Evolutionary conservation across 306 rosid species (phyloP), one percentile per base, ranked within the genome.

Genomic region (Mimosa bimucronata): DNA sequence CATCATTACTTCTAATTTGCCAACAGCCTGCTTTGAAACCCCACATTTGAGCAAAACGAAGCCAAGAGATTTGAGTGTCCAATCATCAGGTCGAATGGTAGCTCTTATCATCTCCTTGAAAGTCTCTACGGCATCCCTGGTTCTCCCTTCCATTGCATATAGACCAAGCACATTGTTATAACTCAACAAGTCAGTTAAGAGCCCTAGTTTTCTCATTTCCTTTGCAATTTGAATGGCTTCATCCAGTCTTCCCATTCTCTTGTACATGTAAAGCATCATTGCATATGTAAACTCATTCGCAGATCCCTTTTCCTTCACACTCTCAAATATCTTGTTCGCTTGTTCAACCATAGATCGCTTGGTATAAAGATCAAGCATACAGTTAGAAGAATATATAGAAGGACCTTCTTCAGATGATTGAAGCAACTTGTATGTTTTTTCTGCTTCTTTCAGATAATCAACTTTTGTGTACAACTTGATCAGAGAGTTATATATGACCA

Each of bases 271-370:
- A 76, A 94, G 71, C 95, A 94, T 92, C 97, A 88, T 92, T 29
- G 97, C 88, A 64, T 62, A 89, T n/a, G 98, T 85, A 69, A 91
- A 94, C 84, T 92, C 98, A 68, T 92, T 94, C 28, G 95, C 98
- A 58, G 79, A 79, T 57, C 89, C 88, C 55, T 83, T 86, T 65
- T 74, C 78, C 87, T 89, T 90, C 85, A 92, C 78, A 76, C 83
- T 67, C 80, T 90, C 88, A 10, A 92, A 91, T 77, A 94, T 89
- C 80, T 85, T 86, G 79, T 88, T 85, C 66, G 95, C 95, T 82
- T 90, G 88, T 73, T 88, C 80, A 73, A 91, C 94, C 97, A 90
- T 88, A 16, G 91, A 88, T 14, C 80, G 92, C 80, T 84, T 85
- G 9, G 91, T 86, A 81, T 88, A 94, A 60, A 94, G 97, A 78